These are phyloP conservation scores for Penicillium fuscoglaucum DNA, from an alignment of 2,329 filamentous ascomycete genomes.

Conservation along the genomic window DNA sequence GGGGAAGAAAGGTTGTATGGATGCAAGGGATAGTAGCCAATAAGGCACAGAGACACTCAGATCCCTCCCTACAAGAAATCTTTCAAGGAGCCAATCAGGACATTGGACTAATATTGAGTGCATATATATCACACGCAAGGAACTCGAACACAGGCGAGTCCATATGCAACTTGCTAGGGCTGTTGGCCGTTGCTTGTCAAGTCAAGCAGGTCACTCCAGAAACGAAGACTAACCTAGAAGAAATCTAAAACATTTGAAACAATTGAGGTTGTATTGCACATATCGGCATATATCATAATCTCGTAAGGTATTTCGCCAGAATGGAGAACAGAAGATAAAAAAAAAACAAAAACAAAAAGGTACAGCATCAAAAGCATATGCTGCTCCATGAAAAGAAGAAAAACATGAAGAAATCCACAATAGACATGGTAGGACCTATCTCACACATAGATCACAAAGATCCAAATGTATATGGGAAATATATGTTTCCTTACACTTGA, in stretches of 20 bases:
- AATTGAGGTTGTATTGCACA: slow-evolving; percentile 11
- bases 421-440: background rate
- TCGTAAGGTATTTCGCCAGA: slow-evolving; percentile 11
- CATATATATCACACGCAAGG: slow-evolving; percentile 27
- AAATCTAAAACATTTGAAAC: slow-evolving; percentile 1
- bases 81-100: slow-evolving; percentile 1
- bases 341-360: background rate
- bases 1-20: slow-evolving; percentile 12
- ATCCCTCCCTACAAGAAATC: slow-evolving; percentile 8
- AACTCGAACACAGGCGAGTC: slow-evolving; percentile 18
- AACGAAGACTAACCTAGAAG: background rate
- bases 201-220: background rate
- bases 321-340: slow-evolving; percentile 2
- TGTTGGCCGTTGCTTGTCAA: background rate
- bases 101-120: background rate
- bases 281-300: slow-evolving; percentile 11
- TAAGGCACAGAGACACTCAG: slow-evolving; percentile 1
- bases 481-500: slow-evolving; percentile 14
- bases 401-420: background rate
- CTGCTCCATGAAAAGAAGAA: background rate
- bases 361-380: background rate
- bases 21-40: slow-evolving; percentile 21
- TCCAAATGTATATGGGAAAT: slow-evolving; percentile 4
- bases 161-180: slow-evolving; percentile 6
- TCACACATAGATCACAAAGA: slow-evolving; percentile 15